These are phyloP conservation scores for Trichoderma endophyticum DNA, from an alignment of 2,329 filamentous ascomycete genomes.

Conservation along the genomic window DNA sequence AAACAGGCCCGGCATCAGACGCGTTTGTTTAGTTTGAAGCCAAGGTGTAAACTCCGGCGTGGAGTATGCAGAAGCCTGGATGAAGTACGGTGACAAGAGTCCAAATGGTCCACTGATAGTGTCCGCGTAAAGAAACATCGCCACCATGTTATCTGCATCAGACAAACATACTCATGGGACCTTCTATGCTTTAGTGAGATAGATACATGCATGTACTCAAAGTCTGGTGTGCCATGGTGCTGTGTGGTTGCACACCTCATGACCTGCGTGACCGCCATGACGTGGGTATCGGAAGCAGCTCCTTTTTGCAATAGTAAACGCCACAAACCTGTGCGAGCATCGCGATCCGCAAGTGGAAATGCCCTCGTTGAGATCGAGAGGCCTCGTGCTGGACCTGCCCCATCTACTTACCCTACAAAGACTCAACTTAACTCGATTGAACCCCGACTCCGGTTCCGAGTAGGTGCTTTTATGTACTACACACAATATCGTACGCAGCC, in stretches of 20 bases:
- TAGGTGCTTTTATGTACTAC: background rate
- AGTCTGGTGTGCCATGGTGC: background rate
- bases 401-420: background rate
- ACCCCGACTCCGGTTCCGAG: background rate
- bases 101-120: background rate
- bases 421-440: background rate
- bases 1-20: background rate
- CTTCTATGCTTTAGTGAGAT: background rate
- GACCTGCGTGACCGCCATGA: background rate
- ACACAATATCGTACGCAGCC: background rate
- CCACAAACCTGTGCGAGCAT: background rate
- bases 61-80: background rate
- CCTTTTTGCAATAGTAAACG: background rate
- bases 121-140: background rate
- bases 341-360: background rate
- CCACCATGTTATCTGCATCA: background rate
- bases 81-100: background rate
- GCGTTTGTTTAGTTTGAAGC: background rate
- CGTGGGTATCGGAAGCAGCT: background rate
- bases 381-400: background rate
- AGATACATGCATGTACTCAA: background rate
- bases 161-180: background rate
- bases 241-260: background rate
- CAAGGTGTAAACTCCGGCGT: background rate
- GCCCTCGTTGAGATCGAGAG: background rate